Evolutionary conservation across 1,139 yeast species (phyloP).

Genomic region (Pichia sp.): DNA sequence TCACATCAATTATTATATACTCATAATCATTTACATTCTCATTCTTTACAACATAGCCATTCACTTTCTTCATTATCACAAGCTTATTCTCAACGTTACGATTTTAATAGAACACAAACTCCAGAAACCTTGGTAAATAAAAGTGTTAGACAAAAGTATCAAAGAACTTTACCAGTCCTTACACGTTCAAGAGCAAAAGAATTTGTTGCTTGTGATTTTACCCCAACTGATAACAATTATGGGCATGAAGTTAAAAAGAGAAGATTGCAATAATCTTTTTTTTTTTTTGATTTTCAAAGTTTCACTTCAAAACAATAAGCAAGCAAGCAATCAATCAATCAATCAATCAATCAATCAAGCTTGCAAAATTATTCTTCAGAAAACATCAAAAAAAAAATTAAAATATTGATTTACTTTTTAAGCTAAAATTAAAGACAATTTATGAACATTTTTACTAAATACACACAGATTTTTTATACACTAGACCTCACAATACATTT

Average conservation of each 20-base stretch:
- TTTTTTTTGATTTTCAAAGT: no score
- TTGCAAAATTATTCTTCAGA: not conserved
- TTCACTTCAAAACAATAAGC: no score
- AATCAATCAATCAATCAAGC: not conserved
- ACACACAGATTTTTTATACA: not conserved
- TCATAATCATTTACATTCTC: slow-evolving; percentile 1
- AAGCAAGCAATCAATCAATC: no score
- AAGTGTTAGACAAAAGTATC: slow-evolving; percentile 11
- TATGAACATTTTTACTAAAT: not conserved
- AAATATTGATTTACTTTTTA: not conserved
- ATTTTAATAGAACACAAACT: slow-evolving; percentile 8
- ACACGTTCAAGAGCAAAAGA: slow-evolving; percentile 19
- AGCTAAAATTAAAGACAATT: no score
- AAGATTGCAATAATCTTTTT: not conserved
- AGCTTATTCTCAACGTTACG: slow-evolving; percentile 9
- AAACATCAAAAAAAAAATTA: not conserved
- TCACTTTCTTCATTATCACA: slow-evolving; percentile 2
- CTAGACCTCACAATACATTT: no score
- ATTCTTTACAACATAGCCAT: slow-evolving; percentile 3
- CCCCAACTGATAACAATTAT: not conserved
- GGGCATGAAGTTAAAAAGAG: not conserved
- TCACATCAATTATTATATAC: slow-evolving; percentile 13
- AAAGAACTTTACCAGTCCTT: slow-evolving; percentile 16
- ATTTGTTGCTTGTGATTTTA: not conserved
- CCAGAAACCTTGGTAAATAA: slow-evolving; percentile 9